These are phyloP conservation scores for Suillus placidus DNA, from an alignment of 768 basidiomycete genomes.

Conservation along the genomic window DNA sequence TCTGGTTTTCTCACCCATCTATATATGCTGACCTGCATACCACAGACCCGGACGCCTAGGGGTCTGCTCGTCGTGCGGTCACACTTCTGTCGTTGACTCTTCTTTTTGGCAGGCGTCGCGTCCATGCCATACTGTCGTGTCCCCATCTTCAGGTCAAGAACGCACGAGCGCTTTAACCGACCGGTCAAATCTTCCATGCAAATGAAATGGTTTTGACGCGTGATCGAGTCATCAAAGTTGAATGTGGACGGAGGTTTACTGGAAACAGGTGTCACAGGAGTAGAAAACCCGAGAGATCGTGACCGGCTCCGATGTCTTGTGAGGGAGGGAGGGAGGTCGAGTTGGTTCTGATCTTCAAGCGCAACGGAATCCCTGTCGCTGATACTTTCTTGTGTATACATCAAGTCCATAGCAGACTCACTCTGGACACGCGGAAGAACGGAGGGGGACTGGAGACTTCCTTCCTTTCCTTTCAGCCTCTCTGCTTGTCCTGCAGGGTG, in stretches of 20 bases:
- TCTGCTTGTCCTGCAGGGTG: constrained; percentile 37
- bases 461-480: constrained; percentile 40
- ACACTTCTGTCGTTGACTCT: constrained; percentile 98
- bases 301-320: constrained; percentile 46
- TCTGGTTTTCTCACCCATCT: not conserved
- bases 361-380: constrained; percentile 48
- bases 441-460: constrained; percentile 33
- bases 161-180: constrained; percentile 86
- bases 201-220: constrained; percentile 96
- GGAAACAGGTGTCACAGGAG: constrained; percentile 25
- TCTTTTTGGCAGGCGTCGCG: constrained; percentile 90
- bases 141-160: constrained; percentile 99
- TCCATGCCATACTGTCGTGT: constrained; percentile 98
- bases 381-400: constrained; percentile 37
- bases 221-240: constrained; percentile 50
- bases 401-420: constrained; percentile 48
- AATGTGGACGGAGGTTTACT: constrained; percentile 38
- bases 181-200: constrained; percentile 99
- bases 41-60: constrained; percentile 92
- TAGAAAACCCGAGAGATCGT: constrained; percentile 36
- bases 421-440: constrained; percentile 67
- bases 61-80: constrained; percentile 92
- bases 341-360: constrained; percentile 26
- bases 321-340: constrained; percentile 31
- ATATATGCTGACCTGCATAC: constrained; percentile 86